These are phyloP conservation scores for Evernia prunastri DNA, from an alignment of 495 filamentous ascomycete species.

Conservation along the genomic window DNA sequence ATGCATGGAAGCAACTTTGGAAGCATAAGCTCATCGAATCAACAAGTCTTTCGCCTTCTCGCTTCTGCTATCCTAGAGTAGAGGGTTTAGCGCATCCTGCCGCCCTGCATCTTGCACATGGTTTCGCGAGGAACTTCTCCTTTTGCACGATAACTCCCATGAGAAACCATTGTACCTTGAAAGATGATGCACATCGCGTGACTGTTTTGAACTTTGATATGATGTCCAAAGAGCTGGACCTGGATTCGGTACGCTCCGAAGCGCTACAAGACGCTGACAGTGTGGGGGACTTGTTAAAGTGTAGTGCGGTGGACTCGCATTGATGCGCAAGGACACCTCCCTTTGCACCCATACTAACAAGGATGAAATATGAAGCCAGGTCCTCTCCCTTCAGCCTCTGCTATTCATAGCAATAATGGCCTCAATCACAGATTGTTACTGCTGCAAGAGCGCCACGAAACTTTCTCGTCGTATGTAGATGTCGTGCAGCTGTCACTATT, in stretches of 20 bases:
- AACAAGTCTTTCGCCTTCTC: not conserved
- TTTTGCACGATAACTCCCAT: not conserved
- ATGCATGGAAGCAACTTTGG: not conserved
- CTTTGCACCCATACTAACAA: not conserved
- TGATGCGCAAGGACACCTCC: too few relatives aligned
- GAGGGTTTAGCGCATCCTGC: not conserved
- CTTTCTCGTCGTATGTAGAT: too few relatives aligned
- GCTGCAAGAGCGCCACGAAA: not conserved
- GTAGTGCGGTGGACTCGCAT: not conserved
- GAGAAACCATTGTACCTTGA: not conserved
- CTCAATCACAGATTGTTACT: not conserved
- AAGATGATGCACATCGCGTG: too few relatives aligned
- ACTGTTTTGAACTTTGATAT: not conserved
- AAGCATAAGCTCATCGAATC: not conserved
- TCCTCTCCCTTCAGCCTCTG: not conserved
- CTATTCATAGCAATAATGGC: not conserved
- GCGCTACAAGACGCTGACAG: not conserved
- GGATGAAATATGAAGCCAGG: not conserved
- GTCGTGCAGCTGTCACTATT: not conserved
- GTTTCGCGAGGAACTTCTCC: not conserved
- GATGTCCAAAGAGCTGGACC: not conserved
- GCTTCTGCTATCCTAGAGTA: not conserved
- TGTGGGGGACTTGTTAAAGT: too few relatives aligned
- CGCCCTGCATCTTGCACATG: not conserved
- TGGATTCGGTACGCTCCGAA: not conserved